These are phyloP conservation scores for Flaveria brownii DNA, from an alignment of 129 eudicot genomes.

Conservation along the genomic window DNA sequence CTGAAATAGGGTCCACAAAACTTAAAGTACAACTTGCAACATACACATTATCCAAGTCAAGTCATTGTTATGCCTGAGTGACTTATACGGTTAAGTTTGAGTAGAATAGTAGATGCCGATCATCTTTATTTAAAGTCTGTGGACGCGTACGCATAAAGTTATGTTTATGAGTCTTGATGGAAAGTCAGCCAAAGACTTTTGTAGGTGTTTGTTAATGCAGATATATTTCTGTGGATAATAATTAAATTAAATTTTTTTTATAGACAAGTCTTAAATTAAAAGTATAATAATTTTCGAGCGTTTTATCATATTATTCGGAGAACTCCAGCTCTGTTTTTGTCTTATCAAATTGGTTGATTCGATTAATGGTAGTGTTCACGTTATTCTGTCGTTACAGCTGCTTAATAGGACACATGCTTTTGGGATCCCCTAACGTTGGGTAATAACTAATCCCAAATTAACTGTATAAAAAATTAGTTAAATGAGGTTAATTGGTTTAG, in stretches of 20 bases:
- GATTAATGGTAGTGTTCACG: slow-evolving; percentile 21
- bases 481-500: background rate
- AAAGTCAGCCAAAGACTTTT: slow-evolving; percentile 13
- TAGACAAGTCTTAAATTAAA: background rate
- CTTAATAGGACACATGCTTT: slow-evolving; percentile 17
- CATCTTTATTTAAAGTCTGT: background rate
- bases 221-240: background rate
- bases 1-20: slow-evolving; percentile 7
- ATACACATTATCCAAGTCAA: background rate
- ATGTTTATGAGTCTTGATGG: background rate
- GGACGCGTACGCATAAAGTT: background rate
- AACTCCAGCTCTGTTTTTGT: slow-evolving; percentile 15
- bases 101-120: background rate
- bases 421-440: slow-evolving; percentile 5
- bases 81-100: background rate
- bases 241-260: background rate
- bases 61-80: background rate
- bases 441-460: slow-evolving; percentile 10
- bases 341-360: slow-evolving; percentile 18
- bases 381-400: background rate
- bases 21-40: slow-evolving; percentile 8
- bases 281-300: slow-evolving; percentile 9
- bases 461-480: background rate
- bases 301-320: background rate
- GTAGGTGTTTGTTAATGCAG: background rate